Evolutionary conservation across 441 rosid species (phyloP).

Genomic region (Bruguiera hainesii): DNA sequence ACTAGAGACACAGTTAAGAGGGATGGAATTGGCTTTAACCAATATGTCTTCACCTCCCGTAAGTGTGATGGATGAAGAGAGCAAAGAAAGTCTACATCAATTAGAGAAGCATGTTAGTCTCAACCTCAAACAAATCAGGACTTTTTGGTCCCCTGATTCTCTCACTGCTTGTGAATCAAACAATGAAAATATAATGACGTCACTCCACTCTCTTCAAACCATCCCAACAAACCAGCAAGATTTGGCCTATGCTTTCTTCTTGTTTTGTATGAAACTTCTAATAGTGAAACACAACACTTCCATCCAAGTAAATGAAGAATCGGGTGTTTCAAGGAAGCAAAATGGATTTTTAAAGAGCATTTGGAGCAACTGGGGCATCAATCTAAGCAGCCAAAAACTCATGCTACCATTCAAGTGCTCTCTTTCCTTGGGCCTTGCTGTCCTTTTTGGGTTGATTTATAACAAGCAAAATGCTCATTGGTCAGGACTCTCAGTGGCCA

Average conservation of each 20-base stretch:
- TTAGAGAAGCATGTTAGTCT: conserved; percentile 43
- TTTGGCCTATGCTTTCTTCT: conserved; percentile 64
- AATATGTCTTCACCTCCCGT: conserved; percentile 35
- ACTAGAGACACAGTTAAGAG: conserved; percentile 54
- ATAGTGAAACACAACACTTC: conserved; percentile 22
- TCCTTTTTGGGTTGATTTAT: conserved; percentile 55
- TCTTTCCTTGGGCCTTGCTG: conserved; percentile 66
- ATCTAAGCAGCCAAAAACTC: conserved; percentile 34
- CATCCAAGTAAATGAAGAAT: conserved; percentile 8
- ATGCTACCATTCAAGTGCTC: conserved; percentile 59
- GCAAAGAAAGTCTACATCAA: conserved; percentile 31
- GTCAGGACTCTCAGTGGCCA: conserved; percentile 77
- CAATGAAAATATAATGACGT: conserved; percentile 27
- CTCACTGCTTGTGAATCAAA: conserved; percentile 55
- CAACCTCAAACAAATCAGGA: conserved; percentile 37
- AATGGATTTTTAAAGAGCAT: conserved; percentile 16
- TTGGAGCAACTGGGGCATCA: conserved; percentile 23
- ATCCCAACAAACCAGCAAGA: conserved; percentile 46
- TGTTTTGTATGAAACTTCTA: conserved; percentile 65
- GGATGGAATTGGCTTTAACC: conserved; percentile 71
- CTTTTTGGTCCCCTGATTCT: conserved; percentile 26
- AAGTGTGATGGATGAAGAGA: conserved; percentile 28
- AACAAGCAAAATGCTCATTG: conserved; percentile 70
- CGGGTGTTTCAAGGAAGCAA: conserved; percentile 17
- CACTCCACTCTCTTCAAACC: conserved; percentile 41